Conservation (phyloP, 192 early-diverging fungal genomes). For the Irineochytrium annulatum region DNA sequence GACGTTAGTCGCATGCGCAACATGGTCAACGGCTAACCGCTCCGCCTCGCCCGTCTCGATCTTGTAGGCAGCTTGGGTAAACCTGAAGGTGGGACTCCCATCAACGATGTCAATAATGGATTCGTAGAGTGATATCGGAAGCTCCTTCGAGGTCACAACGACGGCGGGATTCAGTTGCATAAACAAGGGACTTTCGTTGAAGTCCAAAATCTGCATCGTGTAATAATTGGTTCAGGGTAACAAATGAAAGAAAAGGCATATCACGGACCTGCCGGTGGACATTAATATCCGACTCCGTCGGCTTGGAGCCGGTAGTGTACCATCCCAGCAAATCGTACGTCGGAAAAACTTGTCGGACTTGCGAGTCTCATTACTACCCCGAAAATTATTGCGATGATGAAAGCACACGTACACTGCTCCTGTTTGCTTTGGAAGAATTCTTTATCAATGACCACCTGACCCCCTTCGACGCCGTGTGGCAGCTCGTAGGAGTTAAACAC, state of each 20-base stretch:
- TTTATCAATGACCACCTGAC: slow-evolving; percentile 50
- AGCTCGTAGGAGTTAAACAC: slow-evolving; percentile 84
- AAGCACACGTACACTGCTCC: slow-evolving; percentile 65
- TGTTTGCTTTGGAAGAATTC: slow-evolving; percentile 67
- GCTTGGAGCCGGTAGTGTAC: slow-evolving; percentile 67
- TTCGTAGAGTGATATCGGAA: slow-evolving; percentile 78
- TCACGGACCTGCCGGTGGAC: slow-evolving; percentile 68
- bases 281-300: slow-evolving; percentile 58
- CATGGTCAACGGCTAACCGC: slow-evolving; percentile 82
- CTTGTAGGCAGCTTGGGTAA: slow-evolving; percentile 63
- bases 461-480: slow-evolving; percentile 32
- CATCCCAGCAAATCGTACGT: slow-evolving; percentile 79
- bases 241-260: neutral
- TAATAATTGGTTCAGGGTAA: too few species aligned
- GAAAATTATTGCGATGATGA: neutral
- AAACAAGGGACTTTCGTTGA: slow-evolving; percentile 75
- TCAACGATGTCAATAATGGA: slow-evolving; percentile 65
- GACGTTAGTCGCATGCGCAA: slow-evolving; percentile 60
- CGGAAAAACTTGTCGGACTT: slow-evolving; percentile 81
- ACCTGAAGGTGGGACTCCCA: slow-evolving; percentile 52
- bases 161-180: slow-evolving; percentile 58
- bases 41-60: slow-evolving; percentile 85
- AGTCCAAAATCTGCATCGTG: slow-evolving; percentile 57
- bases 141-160: slow-evolving; percentile 44
- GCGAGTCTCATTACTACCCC: neutral